A percentile compares a stretch with the other conserved stretches of the same genome.
Conservation (phyloP, 2,329 filamentous ascomycete genomes). For the Torrubiella hemipterigena region DNA sequence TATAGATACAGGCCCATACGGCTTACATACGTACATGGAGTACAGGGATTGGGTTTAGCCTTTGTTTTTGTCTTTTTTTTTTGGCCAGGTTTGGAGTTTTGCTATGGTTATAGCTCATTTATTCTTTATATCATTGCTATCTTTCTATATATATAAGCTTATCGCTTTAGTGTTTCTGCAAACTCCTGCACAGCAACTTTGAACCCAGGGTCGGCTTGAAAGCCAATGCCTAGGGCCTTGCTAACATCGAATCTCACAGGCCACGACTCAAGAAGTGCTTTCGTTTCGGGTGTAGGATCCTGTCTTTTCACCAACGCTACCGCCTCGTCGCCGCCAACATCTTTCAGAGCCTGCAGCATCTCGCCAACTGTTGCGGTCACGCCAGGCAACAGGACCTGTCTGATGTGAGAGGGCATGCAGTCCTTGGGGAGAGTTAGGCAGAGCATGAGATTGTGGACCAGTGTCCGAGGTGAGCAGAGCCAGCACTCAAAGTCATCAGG, state of each 20-base stretch:
- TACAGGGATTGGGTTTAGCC: too few species aligned
- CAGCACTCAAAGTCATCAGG: conserved; percentile 32
- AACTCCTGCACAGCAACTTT: conserved; percentile 19
- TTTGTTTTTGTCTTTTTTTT: too few species aligned
- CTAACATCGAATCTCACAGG: conserved; percentile 36
- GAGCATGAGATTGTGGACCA: conserved; percentile 35
- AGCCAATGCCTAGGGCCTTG: conserved; percentile 40
- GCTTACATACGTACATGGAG: too few species aligned
- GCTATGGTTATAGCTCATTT: too few species aligned
- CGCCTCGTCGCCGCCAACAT: conserved; percentile 33
- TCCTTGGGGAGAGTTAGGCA: conserved; percentile 14
- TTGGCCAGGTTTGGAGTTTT: too few species aligned
- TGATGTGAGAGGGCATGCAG: conserved; percentile 8
- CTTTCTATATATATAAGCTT: too few species aligned
- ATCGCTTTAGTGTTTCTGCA: conserved; percentile 9
- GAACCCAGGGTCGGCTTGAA: conserved; percentile 30
- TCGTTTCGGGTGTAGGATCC: conserved; percentile 30
- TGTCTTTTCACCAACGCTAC: conserved; percentile 29
- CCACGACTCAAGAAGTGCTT: conserved; percentile 41
- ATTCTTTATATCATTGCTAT: too few species aligned
- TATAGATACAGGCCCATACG: too few species aligned
- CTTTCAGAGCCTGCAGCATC: conserved; percentile 36
- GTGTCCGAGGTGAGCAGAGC: conserved; percentile 38
- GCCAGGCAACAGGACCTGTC: conserved; percentile 39
- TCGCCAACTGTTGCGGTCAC: conserved; percentile 39